Base-by-base conservation (phyloP, 2,329 filamentous ascomycete genomes). In the Trichoderma sp. region DNA sequence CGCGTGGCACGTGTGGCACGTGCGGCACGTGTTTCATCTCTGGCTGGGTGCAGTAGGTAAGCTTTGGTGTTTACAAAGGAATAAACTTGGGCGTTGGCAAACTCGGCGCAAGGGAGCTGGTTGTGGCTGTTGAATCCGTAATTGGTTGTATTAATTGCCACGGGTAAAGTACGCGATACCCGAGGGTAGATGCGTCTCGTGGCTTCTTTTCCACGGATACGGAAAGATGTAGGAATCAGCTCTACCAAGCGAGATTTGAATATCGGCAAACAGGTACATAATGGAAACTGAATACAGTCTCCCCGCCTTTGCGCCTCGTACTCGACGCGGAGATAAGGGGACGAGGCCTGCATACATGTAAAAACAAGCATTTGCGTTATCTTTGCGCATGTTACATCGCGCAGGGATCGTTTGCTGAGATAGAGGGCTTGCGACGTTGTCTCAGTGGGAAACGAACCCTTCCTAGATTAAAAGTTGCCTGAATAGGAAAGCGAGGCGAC, bases 351-450 rank as follows among this genome's bases (percentile, higher is more conserved):
- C 32, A 34, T 34, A 11, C 32, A 34, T n/a, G 28, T 16, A 18
- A 66, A 66, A 58, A 58, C 52, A 66, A 66, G 63, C 63, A 58
- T 66, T 46, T 49, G 8, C 26, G 34, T 54, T 32, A 49, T 66
- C 37, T 66, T 10, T 54, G 39, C 52, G 26, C 13, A 66, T 49
- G 63, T 66, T 66, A 66, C 63, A 56, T 66, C 21, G 39, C 52
- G 39, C 63, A 56, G 52, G 63, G 63, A 39, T 54, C 21, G 18
- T 49, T 49, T n/a, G 24, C 34, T 14, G 13, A 18, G 30, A 51
- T 37, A 30, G 46, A 46, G 37, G 37, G 49, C 34, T n/a, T 51
- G 60, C 60, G 54, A 64, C 60, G 60, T 64, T 64, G 60, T 64
- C 60, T 64, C 60, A 64, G 26, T 14, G 54, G 46, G 24, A 64